Conservation (phyloP, 441 rosid genomes). For the Arabidopsis lyrata region DNA sequence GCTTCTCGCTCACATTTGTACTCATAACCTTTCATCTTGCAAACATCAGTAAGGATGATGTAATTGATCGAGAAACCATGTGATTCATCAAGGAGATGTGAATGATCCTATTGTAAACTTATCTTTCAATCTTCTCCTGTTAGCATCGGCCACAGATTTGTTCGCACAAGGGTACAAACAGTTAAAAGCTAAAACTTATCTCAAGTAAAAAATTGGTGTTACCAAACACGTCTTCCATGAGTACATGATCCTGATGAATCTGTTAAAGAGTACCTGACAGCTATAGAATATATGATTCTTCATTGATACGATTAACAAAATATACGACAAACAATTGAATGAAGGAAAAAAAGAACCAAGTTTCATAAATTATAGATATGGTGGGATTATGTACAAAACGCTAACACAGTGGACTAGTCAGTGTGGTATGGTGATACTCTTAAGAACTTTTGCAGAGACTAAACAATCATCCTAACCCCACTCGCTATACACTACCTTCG, state of each 20-base stretch:
- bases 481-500: conserved; percentile 12
- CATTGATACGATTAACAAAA: conserved; percentile 9
- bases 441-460: conserved; percentile 22
- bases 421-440: conserved; percentile 27
- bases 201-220: not conserved
- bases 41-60: conserved; percentile 28
- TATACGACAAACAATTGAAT: conserved; percentile 27
- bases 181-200: not conserved
- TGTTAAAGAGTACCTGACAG: not conserved
- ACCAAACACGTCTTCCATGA: not conserved
- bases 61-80: not conserved
- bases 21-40: conserved; percentile 20
- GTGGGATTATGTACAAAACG: conserved; percentile 31
- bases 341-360: not conserved
- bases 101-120: conserved; percentile 1
- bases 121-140: conserved; percentile 3
- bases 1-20: conserved; percentile 24
- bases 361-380: conserved; percentile 4
- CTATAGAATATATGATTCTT: conserved; percentile 26
- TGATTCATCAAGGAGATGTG: conserved; percentile 24
- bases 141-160: not conserved
- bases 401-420: conserved; percentile 33
- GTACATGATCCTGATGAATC: not conserved
- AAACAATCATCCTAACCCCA: conserved; percentile 14
- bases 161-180: not conserved